Base-by-base conservation (phyloP, 2,329 filamentous ascomycete genomes). In the Fusarium staphyleae region DNA sequence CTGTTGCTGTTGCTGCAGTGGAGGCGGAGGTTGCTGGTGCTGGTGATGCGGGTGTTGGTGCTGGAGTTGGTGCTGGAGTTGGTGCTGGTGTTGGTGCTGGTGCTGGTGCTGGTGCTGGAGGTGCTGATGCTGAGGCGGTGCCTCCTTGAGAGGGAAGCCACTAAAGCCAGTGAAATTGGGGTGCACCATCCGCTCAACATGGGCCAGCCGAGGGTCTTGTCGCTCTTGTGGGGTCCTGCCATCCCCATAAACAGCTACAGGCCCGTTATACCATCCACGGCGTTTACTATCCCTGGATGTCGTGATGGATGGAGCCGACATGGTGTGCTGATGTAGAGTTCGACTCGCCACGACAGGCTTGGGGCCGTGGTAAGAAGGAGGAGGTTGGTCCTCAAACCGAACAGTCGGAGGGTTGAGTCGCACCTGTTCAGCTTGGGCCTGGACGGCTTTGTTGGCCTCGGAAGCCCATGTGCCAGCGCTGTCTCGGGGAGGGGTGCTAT, bases 241-340 rank as follows among this genome's bases (percentile, higher is more conserved):
- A 49, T 77, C 75, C 14, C 74, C 72, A 12, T 75, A 73, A 3
- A 71, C 66, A 1, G 72, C 68, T 11, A 73, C 68, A 0, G 80
- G 79, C 1, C 80, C 80, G 33, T 90, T 85, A 65, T 91, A 91
- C 88, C 88, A 92, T 1, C 81, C 89, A 53, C 87, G 86, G 3
- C 89, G 82, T 67, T 89, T 90, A 24, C 76, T 77, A 57, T 84
- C 85, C 8, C 84, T 80, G 3, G 83, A 78, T 0, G 82, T 85
- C 9, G 80, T 75, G 28, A 81, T 74, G 0, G 78, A 76, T 1
- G 84, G 84, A 1, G 84, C 83, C 4, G 84, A 87, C 74, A 84
- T 79, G 13, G 83, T 85, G 51, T 87, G 80, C 29, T 86, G 82
- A 50, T 85, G 82, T 16, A 75, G 69, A 34, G 70, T 65, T 35